Evolutionary conservation across 805 yeast genomes (phyloP).

Genomic region (Zygoascus flipseniorum): DNA sequence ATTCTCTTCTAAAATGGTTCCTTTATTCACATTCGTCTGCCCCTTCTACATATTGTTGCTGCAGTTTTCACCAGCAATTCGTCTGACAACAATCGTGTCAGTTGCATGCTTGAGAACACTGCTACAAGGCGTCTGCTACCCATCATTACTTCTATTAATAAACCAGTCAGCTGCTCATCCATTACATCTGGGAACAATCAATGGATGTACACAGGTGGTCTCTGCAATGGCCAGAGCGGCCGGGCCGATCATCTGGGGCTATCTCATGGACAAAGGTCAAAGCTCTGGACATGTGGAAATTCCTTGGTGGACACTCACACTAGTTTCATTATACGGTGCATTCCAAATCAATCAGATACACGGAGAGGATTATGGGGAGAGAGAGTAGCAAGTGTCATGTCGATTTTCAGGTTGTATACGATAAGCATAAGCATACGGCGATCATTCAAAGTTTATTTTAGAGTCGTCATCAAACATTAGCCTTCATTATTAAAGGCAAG

Average conservation of each 20-base stretch:
- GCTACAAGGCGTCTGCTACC: slow-evolving; percentile 41
- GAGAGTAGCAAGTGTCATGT: background rate
- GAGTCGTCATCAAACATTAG: too few relatives aligned
- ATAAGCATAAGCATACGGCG: too few relatives aligned
- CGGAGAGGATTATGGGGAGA: slow-evolving; percentile 20
- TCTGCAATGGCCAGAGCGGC: slow-evolving; percentile 47
- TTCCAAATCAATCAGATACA: slow-evolving; percentile 21
- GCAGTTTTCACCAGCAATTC: slow-evolving; percentile 14
- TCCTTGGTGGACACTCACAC: slow-evolving; percentile 20
- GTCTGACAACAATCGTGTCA: slow-evolving; percentile 16
- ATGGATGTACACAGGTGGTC: slow-evolving; percentile 47
- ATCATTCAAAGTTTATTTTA: too few relatives aligned
- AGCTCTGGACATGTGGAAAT: slow-evolving; percentile 13
- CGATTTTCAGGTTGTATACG: too few relatives aligned
- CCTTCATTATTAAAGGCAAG: too few relatives aligned
- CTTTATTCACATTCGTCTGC: slow-evolving; percentile 36
- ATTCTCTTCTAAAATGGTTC: slow-evolving; percentile 33
- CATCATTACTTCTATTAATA: slow-evolving; percentile 44
- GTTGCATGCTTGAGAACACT: slow-evolving; percentile 32
- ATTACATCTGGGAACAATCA: slow-evolving; percentile 47
- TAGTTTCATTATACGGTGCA: slow-evolving; percentile 11
- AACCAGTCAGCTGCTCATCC: slow-evolving; percentile 47
- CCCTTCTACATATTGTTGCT: slow-evolving; percentile 42
- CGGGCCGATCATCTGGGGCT: slow-evolving; percentile 54
- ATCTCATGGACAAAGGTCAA: slow-evolving; percentile 32